Conservation (phyloP, 164 flowering plant genomes). For the Piper betle region DNA sequence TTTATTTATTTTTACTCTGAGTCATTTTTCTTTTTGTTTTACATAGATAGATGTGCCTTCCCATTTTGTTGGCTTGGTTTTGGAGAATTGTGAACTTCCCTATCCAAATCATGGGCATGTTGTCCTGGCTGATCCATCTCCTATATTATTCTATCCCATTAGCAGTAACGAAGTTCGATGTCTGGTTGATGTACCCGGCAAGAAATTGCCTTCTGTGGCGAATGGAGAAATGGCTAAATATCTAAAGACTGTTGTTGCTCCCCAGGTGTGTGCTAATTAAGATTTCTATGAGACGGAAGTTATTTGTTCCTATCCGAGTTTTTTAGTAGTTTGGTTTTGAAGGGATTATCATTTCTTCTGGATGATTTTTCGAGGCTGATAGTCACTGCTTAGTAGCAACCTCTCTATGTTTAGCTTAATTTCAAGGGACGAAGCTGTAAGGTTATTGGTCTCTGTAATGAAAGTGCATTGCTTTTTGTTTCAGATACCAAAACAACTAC, state of each 20-base stretch:
- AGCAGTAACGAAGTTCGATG: constrained; percentile 85
- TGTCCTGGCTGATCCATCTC: constrained; percentile 77
- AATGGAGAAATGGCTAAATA: constrained; percentile 85
- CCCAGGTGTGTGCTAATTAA: constrained; percentile 42
- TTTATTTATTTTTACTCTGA: no score
- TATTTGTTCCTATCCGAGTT: no score
- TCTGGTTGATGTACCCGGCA: constrained; percentile 92
- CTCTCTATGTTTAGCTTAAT: no score
- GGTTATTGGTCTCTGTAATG: background rate
- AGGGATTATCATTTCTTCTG: no score
- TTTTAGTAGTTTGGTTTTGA: background rate
- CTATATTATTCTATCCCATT: constrained; percentile 80
- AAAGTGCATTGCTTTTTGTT: background rate
- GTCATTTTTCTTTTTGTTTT: background rate
- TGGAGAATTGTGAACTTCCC: constrained; percentile 84
- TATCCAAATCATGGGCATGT: constrained; percentile 87
- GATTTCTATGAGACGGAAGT: no score
- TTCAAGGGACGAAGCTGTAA: no score
- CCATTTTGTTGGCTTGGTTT: constrained; percentile 75
- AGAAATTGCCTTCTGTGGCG: constrained; percentile 80
- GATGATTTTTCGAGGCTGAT: no score
- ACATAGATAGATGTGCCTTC: constrained; percentile 82
- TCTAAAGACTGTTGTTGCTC: constrained; percentile 71
- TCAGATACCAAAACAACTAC: constrained; percentile 56
- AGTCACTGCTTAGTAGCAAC: no score